Evolutionary conservation across 306 rosid species (phyloP).

Genomic region (Dryas octopetala): DNA sequence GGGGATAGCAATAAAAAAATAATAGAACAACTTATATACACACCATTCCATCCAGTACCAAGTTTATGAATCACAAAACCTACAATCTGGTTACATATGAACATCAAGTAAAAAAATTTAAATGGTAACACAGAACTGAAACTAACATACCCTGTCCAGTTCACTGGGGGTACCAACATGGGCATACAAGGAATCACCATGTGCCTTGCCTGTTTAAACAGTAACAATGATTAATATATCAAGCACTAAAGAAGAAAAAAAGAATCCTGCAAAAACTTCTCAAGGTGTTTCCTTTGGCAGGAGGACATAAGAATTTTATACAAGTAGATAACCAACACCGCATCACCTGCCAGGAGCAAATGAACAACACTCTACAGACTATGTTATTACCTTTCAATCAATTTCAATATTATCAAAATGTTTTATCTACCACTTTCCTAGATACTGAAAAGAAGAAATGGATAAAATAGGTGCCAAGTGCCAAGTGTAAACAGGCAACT

Average conservation of each 20-base stretch:
- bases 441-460: neutral
- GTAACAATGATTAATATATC: conserved; percentile 12
- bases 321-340: neutral
- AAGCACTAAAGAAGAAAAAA: conserved; percentile 7
- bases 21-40: neutral
- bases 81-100: conserved; percentile 1
- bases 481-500: conserved; percentile 13
- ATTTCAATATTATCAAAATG: neutral
- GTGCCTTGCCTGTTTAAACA: conserved; percentile 72
- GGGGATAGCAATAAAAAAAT: neutral
- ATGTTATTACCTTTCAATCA: neutral
- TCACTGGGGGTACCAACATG: conserved; percentile 89
- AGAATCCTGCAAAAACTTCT: conserved; percentile 23
- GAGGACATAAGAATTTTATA: neutral
- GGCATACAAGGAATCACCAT: conserved; percentile 97
- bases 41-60: neutral
- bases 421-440: conserved; percentile 9
- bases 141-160: conserved; percentile 84
- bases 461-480: neutral
- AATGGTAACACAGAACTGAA: conserved; percentile 14
- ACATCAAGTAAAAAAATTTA: neutral
- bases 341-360: neutral
- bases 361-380: neutral
- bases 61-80: neutral
- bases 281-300: neutral